phyloP scores from a whole-genome alignment of 306 rosid genomes.

The Casuarina glauca region DNA sequence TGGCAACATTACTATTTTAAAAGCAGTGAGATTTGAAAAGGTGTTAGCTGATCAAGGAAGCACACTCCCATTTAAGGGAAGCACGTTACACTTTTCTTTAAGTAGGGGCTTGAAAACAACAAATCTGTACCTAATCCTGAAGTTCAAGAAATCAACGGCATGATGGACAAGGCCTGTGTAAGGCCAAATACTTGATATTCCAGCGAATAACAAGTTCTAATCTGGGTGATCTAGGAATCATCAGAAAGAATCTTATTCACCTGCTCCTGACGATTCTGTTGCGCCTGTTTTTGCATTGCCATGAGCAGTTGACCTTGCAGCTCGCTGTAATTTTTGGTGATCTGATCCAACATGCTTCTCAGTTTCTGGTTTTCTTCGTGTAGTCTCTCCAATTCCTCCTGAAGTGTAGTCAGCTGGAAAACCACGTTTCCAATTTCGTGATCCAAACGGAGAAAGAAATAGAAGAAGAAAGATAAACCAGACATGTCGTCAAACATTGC shows the following conservation, averaged over 20 bases:
- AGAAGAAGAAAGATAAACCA: background rate
- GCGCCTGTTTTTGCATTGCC: slow-evolving; percentile 37
- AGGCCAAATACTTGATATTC: background rate
- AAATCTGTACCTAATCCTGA: slow-evolving; percentile 8
- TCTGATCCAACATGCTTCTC: slow-evolving; percentile 40
- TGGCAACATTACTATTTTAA: background rate
- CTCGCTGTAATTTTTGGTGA: slow-evolving; percentile 42
- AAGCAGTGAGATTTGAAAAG: slow-evolving; percentile 13
- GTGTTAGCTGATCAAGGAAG: slow-evolving; percentile 15
- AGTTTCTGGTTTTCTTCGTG: slow-evolving; percentile 43
- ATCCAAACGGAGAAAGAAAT: background rate
- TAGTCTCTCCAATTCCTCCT: slow-evolving; percentile 36
- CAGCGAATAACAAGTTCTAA: background rate
- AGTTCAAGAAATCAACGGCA: background rate
- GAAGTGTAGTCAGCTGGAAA: slow-evolving; percentile 24
- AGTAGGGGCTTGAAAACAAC: slow-evolving; percentile 9
- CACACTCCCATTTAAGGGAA: slow-evolving; percentile 35
- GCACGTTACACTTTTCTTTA: slow-evolving; percentile 40
- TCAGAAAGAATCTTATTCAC: slow-evolving; percentile 14
- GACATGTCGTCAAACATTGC: background rate
- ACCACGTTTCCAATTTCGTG: background rate
- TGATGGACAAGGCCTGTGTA: background rate
- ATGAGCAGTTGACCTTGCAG: slow-evolving; percentile 43
- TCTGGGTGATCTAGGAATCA: background rate
- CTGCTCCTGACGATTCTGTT: slow-evolving; percentile 3